Base-by-base conservation (phyloP, 2,329 filamentous ascomycete species). In the Trichoderma endophyticum region DNA sequence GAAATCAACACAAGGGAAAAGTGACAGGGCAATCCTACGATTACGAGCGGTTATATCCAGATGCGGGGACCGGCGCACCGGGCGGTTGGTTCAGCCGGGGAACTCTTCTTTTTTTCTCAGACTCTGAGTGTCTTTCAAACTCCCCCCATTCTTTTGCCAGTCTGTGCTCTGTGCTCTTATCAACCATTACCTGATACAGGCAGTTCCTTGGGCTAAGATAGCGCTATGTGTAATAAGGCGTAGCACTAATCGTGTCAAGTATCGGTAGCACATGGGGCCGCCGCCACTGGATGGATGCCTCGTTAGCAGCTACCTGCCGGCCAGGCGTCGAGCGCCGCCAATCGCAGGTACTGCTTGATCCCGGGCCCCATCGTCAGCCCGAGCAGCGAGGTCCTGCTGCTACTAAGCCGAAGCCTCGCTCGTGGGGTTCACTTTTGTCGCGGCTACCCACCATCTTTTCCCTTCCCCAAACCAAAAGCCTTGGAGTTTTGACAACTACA, bases 341-440 rank as follows among this genome's bases (percentile, higher is more conserved):
- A 60, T 60, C 18, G 28, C 56, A 60, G 36, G 65, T 69, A 69
- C 36, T 12, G 26, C 54, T n/a, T 18, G 26, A 65, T 65, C 43
- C n/a, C 63, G 43, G 43, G 43, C 11, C 61, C 61, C 63, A 24
- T 9, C 28, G 24, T 51, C 26, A 64, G 32, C 36, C 62, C 39
- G 62, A 64, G 62, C 63, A 65, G 26, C 61, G 36, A 65, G 63
- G 36, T 28, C 14, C 21, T 28, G 21, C 60, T 62, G 12, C 60
- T 39, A 62, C 56, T 30, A 54, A 43, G 65, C 65, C 65, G 65
- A 69, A 69, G 65, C 65, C 65, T 69, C 36, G 65, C 56, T 43
- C 65, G 51, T 68, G 65, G 65, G 65, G 65, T 57, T 43, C 32
- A 39, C 54, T 48, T 68, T 57, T 68, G 59, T 68, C 65, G 65